phyloP scores from a whole-genome alignment of 73 alveolate species.

The Tetrahymena thermophila region DNA sequence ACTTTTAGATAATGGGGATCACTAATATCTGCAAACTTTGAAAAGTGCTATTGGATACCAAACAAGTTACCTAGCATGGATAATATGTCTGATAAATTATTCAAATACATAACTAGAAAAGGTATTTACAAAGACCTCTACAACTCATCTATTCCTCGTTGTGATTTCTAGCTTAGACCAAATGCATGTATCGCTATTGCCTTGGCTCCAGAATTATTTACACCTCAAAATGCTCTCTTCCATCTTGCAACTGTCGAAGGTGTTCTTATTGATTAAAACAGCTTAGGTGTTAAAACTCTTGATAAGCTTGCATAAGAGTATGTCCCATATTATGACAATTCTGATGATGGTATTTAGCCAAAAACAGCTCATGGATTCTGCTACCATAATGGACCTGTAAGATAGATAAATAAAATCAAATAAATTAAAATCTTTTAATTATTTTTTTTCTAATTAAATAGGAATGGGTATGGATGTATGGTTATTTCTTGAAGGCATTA shows the following conservation, averaged over 20 bases:
- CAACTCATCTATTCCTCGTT: conserved; percentile 60
- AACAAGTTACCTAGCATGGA: conserved; percentile 15
- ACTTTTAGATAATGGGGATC: conserved; percentile 73
- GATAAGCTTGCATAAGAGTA: conserved; percentile 38
- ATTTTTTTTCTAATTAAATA: background rate
- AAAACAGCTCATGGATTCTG: conserved; percentile 52
- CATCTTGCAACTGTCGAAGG: conserved; percentile 66
- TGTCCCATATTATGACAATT: conserved; percentile 42
- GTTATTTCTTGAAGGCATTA: conserved; percentile 40
- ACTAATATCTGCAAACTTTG: conserved; percentile 59
- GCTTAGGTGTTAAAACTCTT: conserved; percentile 43
- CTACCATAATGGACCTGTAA: conserved; percentile 60
- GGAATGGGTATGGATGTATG: conserved; percentile 58
- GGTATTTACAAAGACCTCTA: conserved; percentile 56
- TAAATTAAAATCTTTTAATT: background rate
- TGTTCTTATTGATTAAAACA: conserved; percentile 24
- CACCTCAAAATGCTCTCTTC: conserved; percentile 57
- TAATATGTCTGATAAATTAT: conserved; percentile 13
- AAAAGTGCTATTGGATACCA: conserved; percentile 74
- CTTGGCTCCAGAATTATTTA: conserved; percentile 88
- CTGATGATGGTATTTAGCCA: conserved; percentile 28
- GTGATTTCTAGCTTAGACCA: conserved; percentile 86
- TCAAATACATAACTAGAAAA: conserved; percentile 14
- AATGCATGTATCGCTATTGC: conserved; percentile 89
- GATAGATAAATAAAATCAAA: background rate